Percentiles rank a stretch among this genome's conserved stretches.
phyloP scores from a whole-genome alignment of 1,139 yeast species.

The Kodamaea fungicola region DNA sequence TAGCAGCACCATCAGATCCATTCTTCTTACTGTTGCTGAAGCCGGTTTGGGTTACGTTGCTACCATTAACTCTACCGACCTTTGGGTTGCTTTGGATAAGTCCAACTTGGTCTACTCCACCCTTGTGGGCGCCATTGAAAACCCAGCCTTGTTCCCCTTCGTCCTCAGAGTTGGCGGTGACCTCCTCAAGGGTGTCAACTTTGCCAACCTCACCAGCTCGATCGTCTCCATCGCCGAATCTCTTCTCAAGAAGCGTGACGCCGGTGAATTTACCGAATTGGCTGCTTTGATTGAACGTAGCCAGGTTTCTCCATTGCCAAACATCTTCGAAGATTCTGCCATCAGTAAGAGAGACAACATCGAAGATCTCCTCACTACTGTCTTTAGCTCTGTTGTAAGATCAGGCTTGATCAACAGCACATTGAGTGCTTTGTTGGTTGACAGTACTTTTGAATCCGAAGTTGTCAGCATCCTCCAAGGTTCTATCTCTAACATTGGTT shows the following conservation, averaged over 20 bases:
- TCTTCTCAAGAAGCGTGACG: conserved; percentile 2
- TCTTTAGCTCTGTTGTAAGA: conserved; percentile 26
- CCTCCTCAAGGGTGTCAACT: conserved; percentile 20
- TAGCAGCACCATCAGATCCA: conserved; percentile 22
- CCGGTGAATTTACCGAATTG: conserved; percentile 1
- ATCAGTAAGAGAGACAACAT: conserved; percentile 28
- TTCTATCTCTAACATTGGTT: conserved; percentile 22
- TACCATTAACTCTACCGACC: conserved; percentile 24
- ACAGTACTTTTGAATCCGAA: conserved; percentile 26
- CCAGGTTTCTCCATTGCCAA: neutral
- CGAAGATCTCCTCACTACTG: conserved; percentile 32
- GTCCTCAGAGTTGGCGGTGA: conserved; percentile 21
- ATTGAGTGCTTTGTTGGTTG: conserved; percentile 23
- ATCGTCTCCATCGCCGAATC: conserved; percentile 16
- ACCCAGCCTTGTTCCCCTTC: conserved; percentile 27
- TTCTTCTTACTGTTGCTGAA: conserved; percentile 18
- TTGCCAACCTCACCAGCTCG: conserved; percentile 17
- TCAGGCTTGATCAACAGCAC: conserved; percentile 30
- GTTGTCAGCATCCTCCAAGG: conserved; percentile 25
- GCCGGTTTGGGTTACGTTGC: conserved; percentile 17
- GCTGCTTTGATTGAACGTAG: conserved; percentile 2
- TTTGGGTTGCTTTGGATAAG: conserved; percentile 32
- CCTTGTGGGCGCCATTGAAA: conserved; percentile 24
- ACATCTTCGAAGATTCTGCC: neutral
- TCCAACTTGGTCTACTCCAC: conserved; percentile 33